A percentile compares a stretch with the other conserved stretches of the same genome.
Conservation (phyloP, 2,329 filamentous ascomycete species). For the Neurospora sp. region DNA sequence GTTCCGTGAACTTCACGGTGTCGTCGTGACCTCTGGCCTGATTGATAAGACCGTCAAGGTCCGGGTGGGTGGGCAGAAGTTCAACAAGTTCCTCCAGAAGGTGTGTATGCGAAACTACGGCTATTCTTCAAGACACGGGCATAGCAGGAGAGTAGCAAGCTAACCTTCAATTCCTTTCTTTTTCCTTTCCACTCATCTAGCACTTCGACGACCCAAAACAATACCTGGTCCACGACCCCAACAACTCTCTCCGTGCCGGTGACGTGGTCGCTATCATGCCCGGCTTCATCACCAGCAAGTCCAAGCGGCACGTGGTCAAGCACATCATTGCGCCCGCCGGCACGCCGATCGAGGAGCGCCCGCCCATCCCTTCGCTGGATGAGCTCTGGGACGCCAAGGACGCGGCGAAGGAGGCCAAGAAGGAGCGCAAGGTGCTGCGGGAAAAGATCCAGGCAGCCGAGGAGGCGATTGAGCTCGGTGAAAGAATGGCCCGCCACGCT, state of each 20-base stretch:
- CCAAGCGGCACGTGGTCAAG: slow-evolving; percentile 65
- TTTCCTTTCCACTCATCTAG: slow-evolving; percentile 27
- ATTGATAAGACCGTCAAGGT: slow-evolving; percentile 77
- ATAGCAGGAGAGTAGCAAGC: not conserved
- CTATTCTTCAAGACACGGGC: not conserved
- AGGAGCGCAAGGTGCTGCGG: slow-evolving; percentile 31
- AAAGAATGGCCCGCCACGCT: slow-evolving; percentile 11
- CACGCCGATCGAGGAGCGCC: slow-evolving; percentile 50
- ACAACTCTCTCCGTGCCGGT: slow-evolving; percentile 60
- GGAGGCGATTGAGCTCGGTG: slow-evolving; percentile 16
- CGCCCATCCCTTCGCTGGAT: slow-evolving; percentile 53
- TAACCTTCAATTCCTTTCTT: not conserved
- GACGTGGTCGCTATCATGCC: slow-evolving; percentile 64
- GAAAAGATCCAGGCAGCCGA: slow-evolving; percentile 6
- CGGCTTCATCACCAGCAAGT: slow-evolving; percentile 53
- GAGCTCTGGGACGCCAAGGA: slow-evolving; percentile 48
- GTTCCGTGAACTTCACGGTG: slow-evolving; percentile 47
- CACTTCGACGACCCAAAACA: slow-evolving; percentile 54
- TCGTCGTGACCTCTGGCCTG: slow-evolving; percentile 67
- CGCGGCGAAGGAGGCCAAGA: slow-evolving; percentile 45
- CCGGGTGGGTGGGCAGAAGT: slow-evolving; percentile 58
- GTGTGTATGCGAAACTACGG: slow-evolving; percentile 29
- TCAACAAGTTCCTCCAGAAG: slow-evolving; percentile 65
- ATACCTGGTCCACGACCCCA: slow-evolving; percentile 70
- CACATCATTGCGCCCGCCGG: slow-evolving; percentile 63